Evolutionary conservation across 352 stramenopile species (phyloP), one percentile per base, ranked within the genome.

Genomic region (Peronospora belbahrii): DNA sequence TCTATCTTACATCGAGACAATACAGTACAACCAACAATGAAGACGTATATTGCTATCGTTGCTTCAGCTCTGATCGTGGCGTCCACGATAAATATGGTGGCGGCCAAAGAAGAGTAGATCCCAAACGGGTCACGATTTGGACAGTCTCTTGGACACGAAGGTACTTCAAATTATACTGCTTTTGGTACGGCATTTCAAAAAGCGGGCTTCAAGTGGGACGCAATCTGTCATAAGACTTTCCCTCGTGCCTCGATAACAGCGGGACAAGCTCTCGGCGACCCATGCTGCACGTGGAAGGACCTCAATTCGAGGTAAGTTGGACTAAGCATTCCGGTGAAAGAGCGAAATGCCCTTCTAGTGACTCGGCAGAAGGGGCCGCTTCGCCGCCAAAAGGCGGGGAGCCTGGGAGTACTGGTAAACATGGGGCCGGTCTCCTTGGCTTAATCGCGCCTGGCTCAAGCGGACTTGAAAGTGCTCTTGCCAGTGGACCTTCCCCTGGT

Each of bases 91-190:
- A 42, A 49, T n/a, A 9, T 38, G 7, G 35, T 35, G 8, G 11
- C 20, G 9, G 42, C 41, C 27, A 44, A 43, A 15, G 14, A 44
- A 25, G 19, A 41, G 13, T 65, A 60, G 6, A 54, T 74, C 48
- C 62, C 65, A 20, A 75, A 75, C 58, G 62, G 58, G 8, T 48
- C 42, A 0, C 40, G 32, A 22, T 66, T 70, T 50, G 40, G 50
- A 11, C 62, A 70, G 48, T 40, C 49, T 22, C 52, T 73, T 25
- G 59, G 59, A 13, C 64, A 74, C 42, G 32, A 50, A 1, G 27
- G 35, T 22, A 48, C 52, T 5, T 56, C 59, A 42, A 53, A 52
- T 30, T 65, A 55, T 49, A 71, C 58, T 2, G 44, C 52, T 17
- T 66, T 71, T 34, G 62, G 37, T 22, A 56, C 45, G 9, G 57